Base-by-base conservation (phyloP, 2,329 filamentous ascomycete genomes). In the Nemania bipapillata region DNA sequence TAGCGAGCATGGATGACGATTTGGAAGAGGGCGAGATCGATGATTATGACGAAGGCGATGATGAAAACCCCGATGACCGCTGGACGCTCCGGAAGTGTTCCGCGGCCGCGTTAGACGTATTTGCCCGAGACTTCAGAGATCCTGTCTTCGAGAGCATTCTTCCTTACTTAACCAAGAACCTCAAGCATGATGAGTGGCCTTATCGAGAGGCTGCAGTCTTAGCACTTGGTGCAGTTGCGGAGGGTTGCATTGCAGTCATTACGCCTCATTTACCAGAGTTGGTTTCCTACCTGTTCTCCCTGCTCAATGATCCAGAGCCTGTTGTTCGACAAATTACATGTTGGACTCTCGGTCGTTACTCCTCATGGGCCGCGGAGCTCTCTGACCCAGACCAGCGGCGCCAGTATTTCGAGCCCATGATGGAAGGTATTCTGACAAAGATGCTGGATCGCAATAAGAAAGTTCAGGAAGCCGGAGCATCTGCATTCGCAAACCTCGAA, bases 371-470 rank as follows among this genome's bases (percentile, higher is more conserved):
- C 9, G 91, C 94, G 4, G 88, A 90, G 70, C 86, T 97, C 24
- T 82, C 87, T 26, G 89, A 91, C 57, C 86, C 86, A 17, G 82
- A 83, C 20, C 87, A 94, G 71, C 91, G 91, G 76, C 87, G 90
- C 59, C 87, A 89, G 65, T 97, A 89, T 80, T 99, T 99, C 76
- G 91, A 96, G 76, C 95, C 95, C 0, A 92, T 98, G 87, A 97
- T 99, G 94, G 95, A 97, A 71, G 96, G 95, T 5, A 94, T 99
- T 56, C 83, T 99, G 65, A 90, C 90, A 69, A 92, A 94, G 77
- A 99, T 99, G 96, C 85, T 99, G 54, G 96, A 99, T 81, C 90
- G 89, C 79, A 98, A 98, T 86, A 99, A 99, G 84, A 94, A 95
- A 79, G 96, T 99, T 0, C 96, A 99, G 79, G 95, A 98, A 80